Conservation (phyloP, 768 basidiomycete species). For the Lactifluus rugatus region DNA sequence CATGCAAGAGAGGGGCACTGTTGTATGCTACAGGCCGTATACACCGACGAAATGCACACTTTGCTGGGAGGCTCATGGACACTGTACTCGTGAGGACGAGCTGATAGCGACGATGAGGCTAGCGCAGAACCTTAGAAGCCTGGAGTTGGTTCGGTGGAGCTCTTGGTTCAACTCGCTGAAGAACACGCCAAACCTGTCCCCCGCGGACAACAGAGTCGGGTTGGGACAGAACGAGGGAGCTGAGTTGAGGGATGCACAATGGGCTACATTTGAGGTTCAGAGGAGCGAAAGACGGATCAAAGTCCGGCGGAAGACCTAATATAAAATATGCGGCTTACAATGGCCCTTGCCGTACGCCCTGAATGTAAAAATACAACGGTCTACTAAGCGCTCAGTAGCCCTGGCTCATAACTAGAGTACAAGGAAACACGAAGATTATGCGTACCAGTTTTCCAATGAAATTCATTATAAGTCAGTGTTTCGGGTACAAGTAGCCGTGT, state of each 20-base stretch:
- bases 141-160: slow-evolving; percentile 18
- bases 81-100: slow-evolving; percentile 15
- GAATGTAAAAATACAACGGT: background rate
- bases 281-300: slow-evolving; percentile 33
- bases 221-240: background rate
- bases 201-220: background rate
- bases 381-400: background rate
- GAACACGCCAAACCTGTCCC: slow-evolving; percentile 1
- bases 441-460: background rate
- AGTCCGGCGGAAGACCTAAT: slow-evolving; percentile 36
- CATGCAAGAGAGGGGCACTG: background rate
- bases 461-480: background rate
- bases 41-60: slow-evolving; percentile 17
- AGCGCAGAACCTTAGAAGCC: slow-evolving; percentile 14
- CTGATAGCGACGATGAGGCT: slow-evolving; percentile 17
- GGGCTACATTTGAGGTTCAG: slow-evolving; percentile 34
- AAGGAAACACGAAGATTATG: background rate
- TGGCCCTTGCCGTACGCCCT: background rate
- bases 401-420: background rate
- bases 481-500: background rate
- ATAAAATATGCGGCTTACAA: background rate
- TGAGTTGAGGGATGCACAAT: slow-evolving; percentile 12
- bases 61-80: slow-evolving; percentile 16
- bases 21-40: slow-evolving; percentile 9
- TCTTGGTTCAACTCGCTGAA: slow-evolving; percentile 18